These are phyloP conservation scores for Lichtheimia ramosa DNA, from an alignment of 371 early-diverging fungal species.

Conservation along the genomic window DNA sequence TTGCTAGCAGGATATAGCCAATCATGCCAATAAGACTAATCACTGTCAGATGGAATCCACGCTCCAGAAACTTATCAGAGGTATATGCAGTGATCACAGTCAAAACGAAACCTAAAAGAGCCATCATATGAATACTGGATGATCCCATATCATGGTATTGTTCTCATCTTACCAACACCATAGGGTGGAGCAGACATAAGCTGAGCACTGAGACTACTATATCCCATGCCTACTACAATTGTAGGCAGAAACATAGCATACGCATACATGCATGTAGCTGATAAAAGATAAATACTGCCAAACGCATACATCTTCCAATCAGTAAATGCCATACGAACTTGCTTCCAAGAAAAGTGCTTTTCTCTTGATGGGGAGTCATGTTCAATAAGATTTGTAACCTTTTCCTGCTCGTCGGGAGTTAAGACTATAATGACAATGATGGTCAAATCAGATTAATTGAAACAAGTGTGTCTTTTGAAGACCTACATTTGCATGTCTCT, in stretches of 20 bases:
- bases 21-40: conserved; percentile 57
- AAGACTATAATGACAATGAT: conserved; percentile 33
- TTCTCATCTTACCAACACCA: conserved; percentile 3
- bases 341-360: conserved; percentile 57
- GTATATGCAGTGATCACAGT: conserved; percentile 56
- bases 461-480: neutral
- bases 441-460: neutral
- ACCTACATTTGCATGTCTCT: conserved; percentile 39
- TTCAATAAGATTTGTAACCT: conserved; percentile 56
- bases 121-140: neutral
- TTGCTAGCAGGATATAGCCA: conserved; percentile 64
- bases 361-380: conserved; percentile 61
- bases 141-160: neutral
- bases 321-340: conserved; percentile 50
- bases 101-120: conserved; percentile 40
- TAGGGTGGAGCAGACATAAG: conserved; percentile 34
- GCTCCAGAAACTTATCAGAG: conserved; percentile 60
- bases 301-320: conserved; percentile 62
- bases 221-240: conserved; percentile 69
- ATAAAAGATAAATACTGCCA: conserved; percentile 51
- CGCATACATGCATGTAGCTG: conserved; percentile 54
- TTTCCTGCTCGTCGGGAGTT: conserved; percentile 50
- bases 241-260: conserved; percentile 70
- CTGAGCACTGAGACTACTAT: conserved; percentile 46
- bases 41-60: conserved; percentile 64